phyloP scores from a whole-genome alignment of 495 filamentous ascomycete genomes.

The Neurospora sp. region DNA sequence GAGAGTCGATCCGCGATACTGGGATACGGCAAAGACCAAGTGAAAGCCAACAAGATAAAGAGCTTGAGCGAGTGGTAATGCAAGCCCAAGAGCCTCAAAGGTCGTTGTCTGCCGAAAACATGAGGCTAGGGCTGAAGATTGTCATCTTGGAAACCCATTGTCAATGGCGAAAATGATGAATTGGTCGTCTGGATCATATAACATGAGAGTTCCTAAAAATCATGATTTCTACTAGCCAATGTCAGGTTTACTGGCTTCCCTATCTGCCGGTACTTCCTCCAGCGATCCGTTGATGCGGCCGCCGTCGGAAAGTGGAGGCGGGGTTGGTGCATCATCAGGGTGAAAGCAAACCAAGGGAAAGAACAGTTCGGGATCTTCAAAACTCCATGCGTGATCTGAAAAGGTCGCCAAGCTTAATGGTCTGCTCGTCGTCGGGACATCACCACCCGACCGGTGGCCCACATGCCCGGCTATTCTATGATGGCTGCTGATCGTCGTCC shows the following conservation, averaged over 20 bases:
- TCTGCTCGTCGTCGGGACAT: constrained; percentile 11
- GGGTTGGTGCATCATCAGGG: not conserved
- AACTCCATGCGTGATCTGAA: not conserved
- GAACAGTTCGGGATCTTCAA: not conserved
- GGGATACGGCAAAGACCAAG: not conserved
- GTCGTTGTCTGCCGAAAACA: not conserved
- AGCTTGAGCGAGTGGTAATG: not conserved
- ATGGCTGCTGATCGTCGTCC: not conserved
- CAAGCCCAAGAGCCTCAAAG: too few species aligned
- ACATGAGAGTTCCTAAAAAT: not conserved
- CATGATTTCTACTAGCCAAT: not conserved
- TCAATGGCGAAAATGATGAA: not conserved
- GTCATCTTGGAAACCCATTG: not conserved
- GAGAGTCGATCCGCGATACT: not conserved
- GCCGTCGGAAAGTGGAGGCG: not conserved
- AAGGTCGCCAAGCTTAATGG: not conserved
- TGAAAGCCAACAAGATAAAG: not conserved
- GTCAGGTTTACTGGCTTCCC: not conserved
- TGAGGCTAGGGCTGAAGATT: too few species aligned
- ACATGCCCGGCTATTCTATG: not conserved
- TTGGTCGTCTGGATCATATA: not conserved
- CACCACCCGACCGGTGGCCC: constrained; percentile 10
- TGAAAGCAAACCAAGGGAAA: not conserved
- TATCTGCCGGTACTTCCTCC: not conserved
- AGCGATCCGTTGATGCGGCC: not conserved